Evolutionary conservation across 371 early-diverging fungal genomes (phyloP), one percentile per base, ranked within the genome.

Genomic region (Funneliformis caledonium): DNA sequence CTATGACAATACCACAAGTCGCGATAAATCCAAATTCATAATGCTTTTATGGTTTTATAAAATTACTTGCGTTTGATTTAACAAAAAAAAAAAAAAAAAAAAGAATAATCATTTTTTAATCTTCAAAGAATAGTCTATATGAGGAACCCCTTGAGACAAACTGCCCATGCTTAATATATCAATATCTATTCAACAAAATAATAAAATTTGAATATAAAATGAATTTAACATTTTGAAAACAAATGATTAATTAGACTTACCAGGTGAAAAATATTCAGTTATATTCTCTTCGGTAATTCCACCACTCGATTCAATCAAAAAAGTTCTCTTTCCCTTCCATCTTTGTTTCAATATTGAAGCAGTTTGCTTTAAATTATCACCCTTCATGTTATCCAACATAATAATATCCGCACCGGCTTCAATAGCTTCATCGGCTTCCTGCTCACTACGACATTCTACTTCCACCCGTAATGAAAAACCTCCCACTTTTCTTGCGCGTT

Each of bases 381-480:
- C 89, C 8, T 89, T 83, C 81, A 94, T 92, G 86, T 95, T 95
- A 80, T 95, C 96, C 16, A 96, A 84, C 99, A 99, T 99, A 81
- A 99, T 91, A 81, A 99, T 93, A 85, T 99, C 97, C 4, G 98
- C 98, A 4, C 98, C 98, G 12, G 97, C 97, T 47, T 86, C 91
- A 84, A 98, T 96, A n/a, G 98, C 98, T 85, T 99, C 99, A 83
- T 94, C 92, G 1, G 98, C 98, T 80, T 98, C 99, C 16, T 89
- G 92, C 82, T 96, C 95, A 0, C 91, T 91, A 78, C 93, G 93
- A 83, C 97, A 97, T 84, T 99, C 99, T 70, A 99, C 98, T 80
- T 99, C 99, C 80, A 99, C 96, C 88, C 98, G 98, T 76, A 97
- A 84, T 8, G 97, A 90, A 83, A 98, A 98, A 2, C 98, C 98